Percentiles rank a stretch among this genome's conserved stretches.
These are phyloP conservation scores for Chalara sp. DNA, from an alignment of 2,329 filamentous ascomycete genomes.

Conservation along the genomic window DNA sequence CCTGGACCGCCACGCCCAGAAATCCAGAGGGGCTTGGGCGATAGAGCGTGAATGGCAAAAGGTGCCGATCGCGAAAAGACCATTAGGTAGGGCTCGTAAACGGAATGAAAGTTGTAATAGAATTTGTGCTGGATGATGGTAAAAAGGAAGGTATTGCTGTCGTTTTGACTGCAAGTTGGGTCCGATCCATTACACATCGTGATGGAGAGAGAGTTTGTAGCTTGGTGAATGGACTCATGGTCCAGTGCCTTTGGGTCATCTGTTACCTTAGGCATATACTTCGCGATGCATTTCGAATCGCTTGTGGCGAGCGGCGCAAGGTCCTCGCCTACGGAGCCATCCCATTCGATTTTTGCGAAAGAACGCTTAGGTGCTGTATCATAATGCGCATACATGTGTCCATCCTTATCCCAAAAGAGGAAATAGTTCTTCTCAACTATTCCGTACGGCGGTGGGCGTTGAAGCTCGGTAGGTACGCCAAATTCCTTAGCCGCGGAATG, in stretches of 20 bases:
- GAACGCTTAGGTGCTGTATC: slow-evolving; percentile 42
- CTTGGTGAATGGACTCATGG: slow-evolving; percentile 48
- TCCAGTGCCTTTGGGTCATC: slow-evolving; percentile 17
- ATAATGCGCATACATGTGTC: slow-evolving; percentile 44
- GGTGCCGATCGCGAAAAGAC: slow-evolving; percentile 41
- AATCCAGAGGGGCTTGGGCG: slow-evolving; percentile 47
- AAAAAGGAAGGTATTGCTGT: slow-evolving; percentile 47
- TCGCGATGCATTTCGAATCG: slow-evolving; percentile 40
- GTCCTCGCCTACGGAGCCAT: slow-evolving; percentile 41
- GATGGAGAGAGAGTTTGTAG: slow-evolving; percentile 50
- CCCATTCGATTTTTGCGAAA: slow-evolving; percentile 38
- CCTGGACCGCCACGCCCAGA: slow-evolving; percentile 35
- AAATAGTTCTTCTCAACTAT: slow-evolving; percentile 57
- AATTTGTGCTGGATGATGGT: slow-evolving; percentile 49
- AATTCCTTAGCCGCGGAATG: slow-evolving; percentile 17
- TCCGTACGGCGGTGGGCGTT: slow-evolving; percentile 38
- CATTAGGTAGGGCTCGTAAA: slow-evolving; percentile 50
- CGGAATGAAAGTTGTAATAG: slow-evolving; percentile 39
- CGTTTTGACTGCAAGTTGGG: slow-evolving; percentile 32
- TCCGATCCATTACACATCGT: slow-evolving; percentile 47
- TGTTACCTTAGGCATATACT: slow-evolving; percentile 33
- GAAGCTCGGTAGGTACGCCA: slow-evolving; percentile 40
- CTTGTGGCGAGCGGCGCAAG: slow-evolving; percentile 32
- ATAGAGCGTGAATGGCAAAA: slow-evolving; percentile 44
- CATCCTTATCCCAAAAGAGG: slow-evolving; percentile 47